Evolutionary conservation across 352 stramenopile species (phyloP), one percentile per base, ranked within the genome.

Genomic region (Elongisporangium senticosum): DNA sequence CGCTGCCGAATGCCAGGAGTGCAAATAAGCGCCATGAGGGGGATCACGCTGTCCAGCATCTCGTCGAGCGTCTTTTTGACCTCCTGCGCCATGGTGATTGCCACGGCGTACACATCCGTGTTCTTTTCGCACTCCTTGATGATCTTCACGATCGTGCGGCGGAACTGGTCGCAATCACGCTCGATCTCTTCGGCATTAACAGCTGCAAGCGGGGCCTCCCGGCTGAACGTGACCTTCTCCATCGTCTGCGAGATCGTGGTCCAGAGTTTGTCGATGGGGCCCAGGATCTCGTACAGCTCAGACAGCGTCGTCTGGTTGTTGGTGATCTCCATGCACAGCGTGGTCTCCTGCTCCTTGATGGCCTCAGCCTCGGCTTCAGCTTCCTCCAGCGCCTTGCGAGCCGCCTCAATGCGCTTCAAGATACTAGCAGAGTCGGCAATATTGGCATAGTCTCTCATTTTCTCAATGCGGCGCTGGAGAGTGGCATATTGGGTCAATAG

Each of bases 61-160:
- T 93, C 80, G 24, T 94, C 83, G 4, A 93, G 66, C 5, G 79
- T 87, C 48, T 91, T 89, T 58, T 93, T 92, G 55, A 90, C 79
- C 39, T 90, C 79, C 53, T 89, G 80, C 0, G 85, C 85, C 69
- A 93, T 89, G 3, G 77, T 86, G 22, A 91, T 90, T 1, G 83
- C 75, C 3, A 90, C 83, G 8, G 78, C 80, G 51, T 94, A 86
- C 28, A 88, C 71, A 24, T 96, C 87, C 6, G 81, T 92, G 47
- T 90, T 91, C 64, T 94, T 93, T 60, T 95, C 86, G 51, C 92
- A 95, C 47, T 97, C 85, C 61, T 96, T 96, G 58, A 93, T 89
- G 62, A 96, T 83, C 56, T 96, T 95, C 20, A 89, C 75, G 51
- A 97, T 93, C 14, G 76, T 95, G 21, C 85, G 78, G 1, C 89